Base-by-base conservation (phyloP, 75 land plant genomes). In the Pinus albicaulis region DNA sequence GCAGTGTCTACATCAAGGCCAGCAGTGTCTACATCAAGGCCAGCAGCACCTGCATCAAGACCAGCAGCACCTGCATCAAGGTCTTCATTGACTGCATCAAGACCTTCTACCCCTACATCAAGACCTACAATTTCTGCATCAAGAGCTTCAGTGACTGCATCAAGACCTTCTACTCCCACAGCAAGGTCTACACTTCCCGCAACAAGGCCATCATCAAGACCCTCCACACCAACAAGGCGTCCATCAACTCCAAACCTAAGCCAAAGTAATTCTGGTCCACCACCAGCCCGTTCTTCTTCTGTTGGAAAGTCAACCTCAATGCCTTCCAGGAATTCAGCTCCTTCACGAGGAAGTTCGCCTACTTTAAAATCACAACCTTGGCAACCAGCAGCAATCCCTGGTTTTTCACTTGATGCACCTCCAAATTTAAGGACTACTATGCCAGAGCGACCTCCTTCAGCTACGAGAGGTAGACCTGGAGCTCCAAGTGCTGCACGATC, bases 401-500 rank as follows among this genome's bases (percentile, higher is more conserved):
- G 88, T 6, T 82, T 90, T 71, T 84, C 92, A 24, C 82, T 82
- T 77, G 95, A 93, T 73, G 85, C 86, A 57, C 91, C 95, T 22
- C 87, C 90, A 56, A 91, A 84, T 79, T 63, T 87, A 52, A 91
- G 87, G 73, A 84, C 92, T 74, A 81, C 84, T 24, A 36, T 91
- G 77, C 84, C 89, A 17, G 89, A 86, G 24, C 74, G 95, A 66
- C 91, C 93, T 11, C 22, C 74, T 73, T 93, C 95, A 52, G 90
- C 88, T n/a, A 77, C 95, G 2, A 87, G 93, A 77, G 89, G 89
- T 5, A 80, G 89, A 77, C 87, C 93, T 62, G 81, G 81, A 48
- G 89, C 83, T 61, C 79, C 91, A 0, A 81, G 80, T 77, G 22
- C 78, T 70, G 61, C 55, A 41, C 15, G 15, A 48, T 48, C 53